These are phyloP conservation scores for Drechslera avenae DNA, from an alignment of 2,329 filamentous ascomycete species.

Conservation along the genomic window DNA sequence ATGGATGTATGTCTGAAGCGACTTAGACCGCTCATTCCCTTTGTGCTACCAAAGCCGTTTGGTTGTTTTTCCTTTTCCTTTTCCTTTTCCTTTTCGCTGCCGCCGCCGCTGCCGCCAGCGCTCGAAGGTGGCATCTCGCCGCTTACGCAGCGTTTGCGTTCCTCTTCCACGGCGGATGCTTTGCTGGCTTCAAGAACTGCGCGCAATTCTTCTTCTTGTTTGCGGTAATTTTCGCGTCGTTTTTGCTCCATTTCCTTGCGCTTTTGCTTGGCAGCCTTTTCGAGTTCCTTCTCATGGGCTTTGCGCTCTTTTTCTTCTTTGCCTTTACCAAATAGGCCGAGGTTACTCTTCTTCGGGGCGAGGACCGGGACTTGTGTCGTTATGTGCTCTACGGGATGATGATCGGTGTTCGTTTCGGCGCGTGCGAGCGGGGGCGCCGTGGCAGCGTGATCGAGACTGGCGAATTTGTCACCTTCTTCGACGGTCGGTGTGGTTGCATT, in stretches of 20 bases:
- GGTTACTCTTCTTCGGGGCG: constrained; percentile 38
- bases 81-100: too few relatives aligned
- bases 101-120: background rate
- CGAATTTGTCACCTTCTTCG: constrained; percentile 57
- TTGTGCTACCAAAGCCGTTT: constrained; percentile 48
- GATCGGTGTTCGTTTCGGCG: constrained; percentile 36
- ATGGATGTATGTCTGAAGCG: constrained; percentile 75
- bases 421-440: constrained; percentile 61
- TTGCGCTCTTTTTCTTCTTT: constrained; percentile 66
- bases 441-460: constrained; percentile 67
- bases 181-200: constrained; percentile 70
- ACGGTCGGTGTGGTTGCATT: constrained; percentile 47
- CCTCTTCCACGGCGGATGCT: constrained; percentile 60
- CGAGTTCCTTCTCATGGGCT: constrained; percentile 62
- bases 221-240: constrained; percentile 62
- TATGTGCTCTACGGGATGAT: constrained; percentile 42
- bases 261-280: constrained; percentile 53
- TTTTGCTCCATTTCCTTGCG: constrained; percentile 55
- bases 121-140: constrained; percentile 15
- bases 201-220: constrained; percentile 67
- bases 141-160: constrained; percentile 26
- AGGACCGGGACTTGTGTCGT: constrained; percentile 45
- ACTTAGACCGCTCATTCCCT: constrained; percentile 56
- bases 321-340: constrained; percentile 63
- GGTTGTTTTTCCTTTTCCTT: constrained; percentile 24